A percentile compares a stretch with the other conserved stretches of the same genome.
phyloP scores from a whole-genome alignment of 352 stramenopile genomes.

The Phytopythium montanum region DNA sequence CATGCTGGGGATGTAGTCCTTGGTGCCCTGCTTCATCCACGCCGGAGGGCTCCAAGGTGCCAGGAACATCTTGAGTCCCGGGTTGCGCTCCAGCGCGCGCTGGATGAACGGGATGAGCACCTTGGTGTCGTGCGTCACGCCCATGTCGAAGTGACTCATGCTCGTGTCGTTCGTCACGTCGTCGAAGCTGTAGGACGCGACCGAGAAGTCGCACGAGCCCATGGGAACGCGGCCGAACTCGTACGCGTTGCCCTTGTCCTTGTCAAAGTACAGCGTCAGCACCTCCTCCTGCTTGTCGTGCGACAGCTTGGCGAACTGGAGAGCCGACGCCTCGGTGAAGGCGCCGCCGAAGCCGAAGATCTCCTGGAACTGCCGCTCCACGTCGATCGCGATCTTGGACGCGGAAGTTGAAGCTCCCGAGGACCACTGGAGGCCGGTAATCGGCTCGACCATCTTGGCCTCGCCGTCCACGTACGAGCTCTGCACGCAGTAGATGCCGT shows the following conservation, averaged over 20 bases:
- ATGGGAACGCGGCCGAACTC: slow-evolving; percentile 90
- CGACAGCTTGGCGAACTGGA: slow-evolving; percentile 86
- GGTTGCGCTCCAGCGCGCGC: slow-evolving; percentile 55
- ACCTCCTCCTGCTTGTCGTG: slow-evolving; percentile 77
- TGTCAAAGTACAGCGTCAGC: slow-evolving; percentile 86
- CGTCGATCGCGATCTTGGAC: slow-evolving; percentile 55
- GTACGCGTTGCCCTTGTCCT: slow-evolving; percentile 76
- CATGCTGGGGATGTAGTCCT: slow-evolving; percentile 62
- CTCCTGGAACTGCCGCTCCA: slow-evolving; percentile 54
- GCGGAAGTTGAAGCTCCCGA: slow-evolving; percentile 2
- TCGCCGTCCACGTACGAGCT: slow-evolving; percentile 57
- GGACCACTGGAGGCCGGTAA: slow-evolving; percentile 44
- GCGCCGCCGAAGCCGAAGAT: slow-evolving; percentile 91
- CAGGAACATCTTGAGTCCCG: slow-evolving; percentile 80
- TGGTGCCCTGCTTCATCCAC: slow-evolving; percentile 77
- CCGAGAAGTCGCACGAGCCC: slow-evolving; percentile 88
- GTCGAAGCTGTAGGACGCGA: slow-evolving; percentile 85
- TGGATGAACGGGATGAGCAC: slow-evolving; percentile 86
- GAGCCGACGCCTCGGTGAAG: slow-evolving; percentile 88
- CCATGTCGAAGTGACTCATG: slow-evolving; percentile 72
- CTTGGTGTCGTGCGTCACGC: slow-evolving; percentile 72
- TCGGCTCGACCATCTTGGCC: slow-evolving; percentile 63
- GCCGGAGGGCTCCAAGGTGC: slow-evolving; percentile 86
- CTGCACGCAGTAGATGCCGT: slow-evolving; percentile 51
- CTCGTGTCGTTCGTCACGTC: slow-evolving; percentile 67